phyloP scores from a whole-genome alignment of 2,329 filamentous ascomycete genomes.

The Cytospora mali region DNA sequence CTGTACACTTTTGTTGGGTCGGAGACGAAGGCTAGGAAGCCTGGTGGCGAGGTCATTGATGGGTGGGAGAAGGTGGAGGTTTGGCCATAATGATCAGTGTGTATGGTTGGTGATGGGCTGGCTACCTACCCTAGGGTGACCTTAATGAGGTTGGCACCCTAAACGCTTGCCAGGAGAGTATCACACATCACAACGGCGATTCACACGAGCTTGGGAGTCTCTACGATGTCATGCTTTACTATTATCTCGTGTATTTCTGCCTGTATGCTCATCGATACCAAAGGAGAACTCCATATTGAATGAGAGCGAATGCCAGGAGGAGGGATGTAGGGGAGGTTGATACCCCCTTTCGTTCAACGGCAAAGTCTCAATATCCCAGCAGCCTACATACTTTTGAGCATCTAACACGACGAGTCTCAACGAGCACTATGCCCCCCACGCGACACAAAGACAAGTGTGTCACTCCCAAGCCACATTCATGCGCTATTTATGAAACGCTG shows the following conservation, averaged over 20 bases:
- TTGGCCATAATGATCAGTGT: slow-evolving; percentile 57
- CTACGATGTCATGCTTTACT: background rate
- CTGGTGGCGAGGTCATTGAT: slow-evolving; percentile 42
- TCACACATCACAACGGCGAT: background rate
- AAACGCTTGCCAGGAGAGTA: background rate
- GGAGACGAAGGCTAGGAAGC: slow-evolving; percentile 39
- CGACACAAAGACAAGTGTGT: background rate
- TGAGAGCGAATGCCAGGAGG: background rate
- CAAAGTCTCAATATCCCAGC: background rate
- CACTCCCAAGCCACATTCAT: background rate
- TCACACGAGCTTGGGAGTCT: background rate
- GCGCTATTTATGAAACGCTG: background rate
- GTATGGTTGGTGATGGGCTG: too few species aligned
- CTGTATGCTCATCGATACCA: background rate
- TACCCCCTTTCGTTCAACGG: too few species aligned
- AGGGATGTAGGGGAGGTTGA: background rate
- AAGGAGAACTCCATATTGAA: background rate
- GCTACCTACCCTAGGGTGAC: too few species aligned
- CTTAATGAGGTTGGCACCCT: too few species aligned
- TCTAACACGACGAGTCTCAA: background rate
- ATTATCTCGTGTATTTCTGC: background rate
- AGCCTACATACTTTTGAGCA: background rate
- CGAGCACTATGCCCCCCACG: background rate
- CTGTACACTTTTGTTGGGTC: slow-evolving; percentile 62
- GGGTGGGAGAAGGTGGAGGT: slow-evolving; percentile 71